Evolutionary conservation across 495 filamentous ascomycete genomes (phyloP), one percentile per base, ranked within the genome.

Genomic region (Xanthoparmelia taractica): DNA sequence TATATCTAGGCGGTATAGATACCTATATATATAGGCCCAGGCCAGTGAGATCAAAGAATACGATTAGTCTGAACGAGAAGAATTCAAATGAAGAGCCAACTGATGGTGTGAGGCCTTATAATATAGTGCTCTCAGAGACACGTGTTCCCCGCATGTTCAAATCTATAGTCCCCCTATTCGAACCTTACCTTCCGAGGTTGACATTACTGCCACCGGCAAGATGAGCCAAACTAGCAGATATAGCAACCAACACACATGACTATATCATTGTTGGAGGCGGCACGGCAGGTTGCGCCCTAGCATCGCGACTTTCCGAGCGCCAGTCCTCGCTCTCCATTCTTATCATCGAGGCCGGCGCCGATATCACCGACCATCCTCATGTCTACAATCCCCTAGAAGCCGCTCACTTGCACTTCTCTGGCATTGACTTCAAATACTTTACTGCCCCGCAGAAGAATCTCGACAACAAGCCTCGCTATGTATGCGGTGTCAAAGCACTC

Each of bases 401-500:
- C 11, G 33, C 36, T 25, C 29, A 57, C 5, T 23, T 67, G 5
- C 57, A 58, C 25, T 23, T 29, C 58, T 36, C 58, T 1, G 62
- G 67, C 4, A 66, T 76, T 17, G 71, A 79, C 59, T 79, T 72
- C 72, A 72, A 63, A 0, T 72, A 67, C 20, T 66, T 70, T 33
- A 76, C 74, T 1, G 66, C 71, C 25, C 61, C 71, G 0, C 78
- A 79, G 62, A 56, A 66, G 43, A 67, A 74, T 68, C 68, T 69
- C 11, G 59, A 75, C 13, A 65, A 73, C 33, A 76, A 76, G 17
- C 64, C 70, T 38, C 68, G 76, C 29, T 66, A 68, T 33, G 68
- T 73, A 66, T 73, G 75, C n/a, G 68, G 69, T 43, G 77, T 76
- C 1, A 77, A 77, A 61, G 70, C 73, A 0, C 69, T 80, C 7